Evolutionary conservation across 2,329 filamentous ascomycete genomes (phyloP).

Genomic region (Cercospora zeae-maydis): DNA sequence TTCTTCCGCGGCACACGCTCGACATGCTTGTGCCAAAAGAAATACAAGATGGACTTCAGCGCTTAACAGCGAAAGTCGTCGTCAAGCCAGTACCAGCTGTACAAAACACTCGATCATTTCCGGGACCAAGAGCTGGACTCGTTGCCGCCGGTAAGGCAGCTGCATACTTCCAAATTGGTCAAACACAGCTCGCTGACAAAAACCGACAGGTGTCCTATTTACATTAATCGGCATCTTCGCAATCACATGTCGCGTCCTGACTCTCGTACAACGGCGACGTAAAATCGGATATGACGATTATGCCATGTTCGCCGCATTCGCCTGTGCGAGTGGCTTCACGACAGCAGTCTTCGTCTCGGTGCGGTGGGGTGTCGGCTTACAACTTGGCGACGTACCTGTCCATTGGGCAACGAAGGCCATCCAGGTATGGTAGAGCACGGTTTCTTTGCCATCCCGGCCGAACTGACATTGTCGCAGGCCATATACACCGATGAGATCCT

Average conservation of each 20-base stretch:
- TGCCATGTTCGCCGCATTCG: conserved; percentile 23
- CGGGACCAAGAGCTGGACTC: conserved; percentile 10
- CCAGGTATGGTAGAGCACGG: conserved; percentile 11
- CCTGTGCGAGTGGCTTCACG: conserved; percentile 21
- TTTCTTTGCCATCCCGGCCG: background rate
- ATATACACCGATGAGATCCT: conserved; percentile 34
- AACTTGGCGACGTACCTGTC: conserved; percentile 15
- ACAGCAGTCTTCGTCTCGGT: conserved; percentile 22
- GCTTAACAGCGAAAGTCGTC: conserved; percentile 2
- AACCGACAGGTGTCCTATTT: conserved; percentile 17
- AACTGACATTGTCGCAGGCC: conserved; percentile 17
- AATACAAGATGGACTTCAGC: background rate
- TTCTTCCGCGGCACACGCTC: no score
- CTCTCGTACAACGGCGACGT: conserved; percentile 18
- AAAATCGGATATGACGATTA: conserved; percentile 25
- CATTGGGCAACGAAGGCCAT: conserved; percentile 23
- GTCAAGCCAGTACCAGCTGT: conserved; percentile 10
- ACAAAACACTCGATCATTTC: conserved; percentile 9
- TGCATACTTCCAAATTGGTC: background rate
- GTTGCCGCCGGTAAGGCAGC: conserved; percentile 12
- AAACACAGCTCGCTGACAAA: background rate
- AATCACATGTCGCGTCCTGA: conserved; percentile 21
- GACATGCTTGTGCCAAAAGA: background rate
- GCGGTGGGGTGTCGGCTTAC: conserved; percentile 26
- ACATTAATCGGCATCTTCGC: conserved; percentile 21